A percentile compares a stretch with the other conserved stretches of the same genome.
Conservation (phyloP, 2,329 filamentous ascomycete genomes). For the Penicillium brasilianum region DNA sequence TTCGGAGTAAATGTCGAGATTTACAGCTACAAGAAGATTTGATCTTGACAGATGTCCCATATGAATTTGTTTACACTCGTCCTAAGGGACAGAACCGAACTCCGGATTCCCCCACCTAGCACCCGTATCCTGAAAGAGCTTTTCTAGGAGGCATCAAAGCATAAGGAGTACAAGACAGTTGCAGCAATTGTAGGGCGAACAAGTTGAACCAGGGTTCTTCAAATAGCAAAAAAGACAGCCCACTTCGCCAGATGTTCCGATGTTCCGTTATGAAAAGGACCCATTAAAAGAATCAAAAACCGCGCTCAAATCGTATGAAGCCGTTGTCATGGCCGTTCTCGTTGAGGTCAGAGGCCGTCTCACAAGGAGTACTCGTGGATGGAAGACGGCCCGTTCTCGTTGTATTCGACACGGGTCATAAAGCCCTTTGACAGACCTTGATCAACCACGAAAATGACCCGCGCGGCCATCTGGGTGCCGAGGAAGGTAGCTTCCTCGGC, state of each 20-base stretch:
- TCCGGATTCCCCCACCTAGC: constrained; percentile 29
- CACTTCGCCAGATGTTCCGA: constrained; percentile 18
- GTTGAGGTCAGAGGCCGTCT: background rate
- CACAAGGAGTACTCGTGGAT: constrained; percentile 62
- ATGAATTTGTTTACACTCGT: constrained; percentile 7
- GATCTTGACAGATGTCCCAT: constrained; percentile 6
- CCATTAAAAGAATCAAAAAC: constrained; percentile 2
- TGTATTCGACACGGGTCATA: constrained; percentile 71
- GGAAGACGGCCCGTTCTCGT: constrained; percentile 67
- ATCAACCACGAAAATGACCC: constrained; percentile 72
- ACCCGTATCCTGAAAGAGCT: constrained; percentile 24
- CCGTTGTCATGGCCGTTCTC: constrained; percentile 16
- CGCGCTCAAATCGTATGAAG: constrained; percentile 22
- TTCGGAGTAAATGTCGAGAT: background rate
- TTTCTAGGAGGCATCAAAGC: constrained; percentile 30
- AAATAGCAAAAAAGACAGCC: constrained; percentile 10
- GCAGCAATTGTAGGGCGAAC: too few relatives aligned
- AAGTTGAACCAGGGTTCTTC: constrained; percentile 13
- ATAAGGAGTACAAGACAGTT: constrained; percentile 28
- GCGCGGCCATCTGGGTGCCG: constrained; percentile 83
- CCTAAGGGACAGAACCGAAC: constrained; percentile 25
- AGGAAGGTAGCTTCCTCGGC: constrained; percentile 85
- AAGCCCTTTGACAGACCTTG: constrained; percentile 70
- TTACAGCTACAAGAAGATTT: background rate
- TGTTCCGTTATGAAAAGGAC: background rate